Base-by-base conservation (phyloP, 192 early-diverging fungal species). In the Coemansia sp. region DNA sequence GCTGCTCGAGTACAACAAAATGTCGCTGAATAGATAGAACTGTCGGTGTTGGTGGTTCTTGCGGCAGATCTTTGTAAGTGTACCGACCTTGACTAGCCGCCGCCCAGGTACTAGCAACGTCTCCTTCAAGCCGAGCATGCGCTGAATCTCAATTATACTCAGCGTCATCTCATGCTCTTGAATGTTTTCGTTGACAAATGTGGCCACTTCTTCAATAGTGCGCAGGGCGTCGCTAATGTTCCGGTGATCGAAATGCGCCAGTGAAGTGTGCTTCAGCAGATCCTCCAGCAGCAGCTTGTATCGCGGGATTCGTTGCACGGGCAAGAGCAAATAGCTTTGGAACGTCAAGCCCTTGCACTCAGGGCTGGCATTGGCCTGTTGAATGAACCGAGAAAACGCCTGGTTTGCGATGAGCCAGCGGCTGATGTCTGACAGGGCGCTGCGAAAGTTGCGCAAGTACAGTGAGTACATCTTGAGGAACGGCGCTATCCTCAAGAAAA, bases 101-200 rank as follows among this genome's bases (percentile, higher is more conserved):
- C 93, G 78, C 4, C 91, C 92, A 29, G 93, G 90, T 2, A 81
- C 73, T 2, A 94, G 72, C n/a, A 94, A 79, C 44, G 85, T 79
- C 66, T 92, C 91, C 50, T 83, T 76, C 39, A 93, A 70, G 7
- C 91, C 91, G 21, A 93, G 71, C 35, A 83, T 85, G 44, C 84
- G 83, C 68, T 93, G 92, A 33, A 95, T 82, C 27, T 88, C 84
- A 1, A 95, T 53, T 65, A 93, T 91, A 54, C 87, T 79, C 37
- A 81, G 78, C 63, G 86, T 78, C 88, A 90, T 89, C 66, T 93
- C 92, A 69, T 93, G 91, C 64, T 93, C 85, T 21, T 90, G 86
- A 59, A 93, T 92, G 46, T 85, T 90, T 64, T 92, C 92, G 72
- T 95, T 91, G 50, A 93, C 89, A 84, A 90, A 89, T 19, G 71